Conservation (phyloP, 768 basidiomycete genomes). For the Podaxis sp. region DNA sequence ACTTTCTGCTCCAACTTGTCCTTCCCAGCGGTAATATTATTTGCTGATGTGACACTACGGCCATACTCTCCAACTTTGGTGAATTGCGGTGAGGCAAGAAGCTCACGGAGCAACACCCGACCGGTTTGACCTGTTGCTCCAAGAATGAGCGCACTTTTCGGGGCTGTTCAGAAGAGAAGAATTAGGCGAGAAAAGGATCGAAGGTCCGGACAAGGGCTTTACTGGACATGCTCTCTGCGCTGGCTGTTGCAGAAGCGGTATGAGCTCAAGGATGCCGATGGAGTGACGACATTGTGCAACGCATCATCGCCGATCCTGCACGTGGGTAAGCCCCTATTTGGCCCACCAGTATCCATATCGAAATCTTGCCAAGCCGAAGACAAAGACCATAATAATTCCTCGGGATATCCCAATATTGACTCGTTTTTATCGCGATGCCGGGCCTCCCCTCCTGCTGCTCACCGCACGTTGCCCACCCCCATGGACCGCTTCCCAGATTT, state of each 20-base stretch:
- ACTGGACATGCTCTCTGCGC: background rate
- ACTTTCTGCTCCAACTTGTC: slow-evolving; percentile 68
- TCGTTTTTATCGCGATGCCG: background rate
- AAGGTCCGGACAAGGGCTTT: background rate
- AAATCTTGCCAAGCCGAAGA: background rate
- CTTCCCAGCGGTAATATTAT: slow-evolving; percentile 38
- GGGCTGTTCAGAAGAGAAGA: background rate
- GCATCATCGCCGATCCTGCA: background rate
- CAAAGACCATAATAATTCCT: background rate
- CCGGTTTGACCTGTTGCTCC: slow-evolving; percentile 78
- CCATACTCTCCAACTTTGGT: slow-evolving; percentile 70
- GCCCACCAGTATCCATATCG: too few relatives aligned
- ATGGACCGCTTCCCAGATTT: slow-evolving; percentile 4
- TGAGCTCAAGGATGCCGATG: background rate
- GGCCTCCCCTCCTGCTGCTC: background rate
- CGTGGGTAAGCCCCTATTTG: background rate
- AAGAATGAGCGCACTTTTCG: slow-evolving; percentile 64
- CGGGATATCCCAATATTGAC: background rate
- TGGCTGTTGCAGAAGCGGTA: too few relatives aligned
- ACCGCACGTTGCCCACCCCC: background rate
- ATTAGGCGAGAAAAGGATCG: background rate
- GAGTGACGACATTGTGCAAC: background rate
- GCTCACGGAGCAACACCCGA: slow-evolving; percentile 55
- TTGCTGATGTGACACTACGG: slow-evolving; percentile 51
- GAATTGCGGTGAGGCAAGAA: slow-evolving; percentile 58